Evolutionary conservation across 768 basidiomycete species (phyloP).

Genomic region (Boletus rufocinnamomeus): DNA sequence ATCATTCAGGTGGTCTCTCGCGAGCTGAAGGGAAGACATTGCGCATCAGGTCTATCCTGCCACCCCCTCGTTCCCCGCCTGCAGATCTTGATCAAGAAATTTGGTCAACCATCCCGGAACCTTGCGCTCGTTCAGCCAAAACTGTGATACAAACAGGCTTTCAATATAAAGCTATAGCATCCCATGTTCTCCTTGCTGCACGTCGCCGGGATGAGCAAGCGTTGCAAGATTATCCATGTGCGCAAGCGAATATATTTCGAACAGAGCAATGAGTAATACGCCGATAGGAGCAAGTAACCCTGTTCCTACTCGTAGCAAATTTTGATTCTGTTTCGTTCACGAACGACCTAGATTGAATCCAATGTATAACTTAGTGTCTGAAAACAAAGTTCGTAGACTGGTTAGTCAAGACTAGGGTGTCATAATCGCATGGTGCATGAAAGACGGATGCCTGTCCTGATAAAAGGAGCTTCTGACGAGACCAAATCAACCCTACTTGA

Average conservation of each 20-base stretch:
- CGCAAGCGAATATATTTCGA: too few relatives aligned
- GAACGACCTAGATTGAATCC: too few relatives aligned
- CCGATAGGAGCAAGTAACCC: too few relatives aligned
- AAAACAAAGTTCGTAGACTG: too few relatives aligned
- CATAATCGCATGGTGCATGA: not conserved
- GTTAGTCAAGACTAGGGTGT: too few relatives aligned
- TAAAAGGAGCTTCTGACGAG: not conserved
- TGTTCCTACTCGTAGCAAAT: too few relatives aligned
- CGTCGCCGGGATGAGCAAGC: slow-evolving; percentile 9
- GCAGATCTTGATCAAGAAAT: too few relatives aligned
- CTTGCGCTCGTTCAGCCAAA: slow-evolving; percentile 9
- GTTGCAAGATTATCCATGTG: too few relatives aligned
- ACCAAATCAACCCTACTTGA: slow-evolving; percentile 1
- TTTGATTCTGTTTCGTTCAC: too few relatives aligned
- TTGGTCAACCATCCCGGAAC: not conserved
- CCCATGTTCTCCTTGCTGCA: slow-evolving; percentile 23
- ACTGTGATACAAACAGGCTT: slow-evolving; percentile 7
- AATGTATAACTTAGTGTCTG: too few relatives aligned
- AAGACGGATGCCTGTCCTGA: not conserved
- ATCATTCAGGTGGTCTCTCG: slow-evolving; percentile 23
- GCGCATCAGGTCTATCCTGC: not conserved
- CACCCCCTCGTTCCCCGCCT: too few relatives aligned
- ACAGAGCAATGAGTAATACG: too few relatives aligned
- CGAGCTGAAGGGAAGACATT: slow-evolving; percentile 4
- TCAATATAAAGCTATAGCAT: slow-evolving; percentile 15